These are phyloP conservation scores for Mycena rosella DNA, from an alignment of 768 basidiomycete genomes.

Conservation along the genomic window DNA sequence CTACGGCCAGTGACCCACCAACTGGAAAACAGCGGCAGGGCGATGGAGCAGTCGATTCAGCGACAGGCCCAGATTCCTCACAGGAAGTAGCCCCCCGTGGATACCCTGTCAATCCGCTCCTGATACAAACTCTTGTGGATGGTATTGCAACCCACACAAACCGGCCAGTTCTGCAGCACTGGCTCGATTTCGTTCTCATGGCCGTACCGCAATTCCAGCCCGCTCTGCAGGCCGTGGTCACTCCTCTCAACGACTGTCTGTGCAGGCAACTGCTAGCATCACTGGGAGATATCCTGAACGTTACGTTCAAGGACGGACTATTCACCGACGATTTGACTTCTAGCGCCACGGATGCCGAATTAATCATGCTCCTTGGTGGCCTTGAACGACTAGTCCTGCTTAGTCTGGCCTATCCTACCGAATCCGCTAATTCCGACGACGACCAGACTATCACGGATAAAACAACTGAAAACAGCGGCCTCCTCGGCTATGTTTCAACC, in stretches of 20 bases:
- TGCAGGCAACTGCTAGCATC: conserved; percentile 74
- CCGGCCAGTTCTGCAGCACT: conserved; percentile 89
- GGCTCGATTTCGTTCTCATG: conserved; percentile 97
- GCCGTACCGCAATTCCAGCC: conserved; percentile 89
- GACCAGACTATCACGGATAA: conserved; percentile 68
- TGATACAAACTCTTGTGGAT: conserved; percentile 84
- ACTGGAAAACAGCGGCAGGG: conserved; percentile 45
- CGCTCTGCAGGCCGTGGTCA: conserved; percentile 71
- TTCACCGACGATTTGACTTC: conserved; percentile 59
- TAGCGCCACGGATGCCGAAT: conserved; percentile 80
- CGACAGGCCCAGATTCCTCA: conserved; percentile 48
- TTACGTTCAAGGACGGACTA: conserved; percentile 52
- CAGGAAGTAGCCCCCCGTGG: conserved; percentile 45
- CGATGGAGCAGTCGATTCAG: conserved; percentile 49
- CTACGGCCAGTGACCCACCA: conserved; percentile 55
- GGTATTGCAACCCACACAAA: conserved; percentile 80
- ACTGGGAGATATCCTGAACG: conserved; percentile 66
- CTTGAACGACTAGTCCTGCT: conserved; percentile 86
- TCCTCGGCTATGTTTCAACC: conserved; percentile 91
- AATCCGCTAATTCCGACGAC: conserved; percentile 65
- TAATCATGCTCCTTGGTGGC: conserved; percentile 86
- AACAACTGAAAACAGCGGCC: conserved; percentile 68
- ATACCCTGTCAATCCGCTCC: conserved; percentile 75
- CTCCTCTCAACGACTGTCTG: conserved; percentile 84
- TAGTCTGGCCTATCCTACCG: conserved; percentile 71